phyloP scores from a whole-genome alignment of 805 yeast genomes.

The Nakazawaea laoshanensis region DNA sequence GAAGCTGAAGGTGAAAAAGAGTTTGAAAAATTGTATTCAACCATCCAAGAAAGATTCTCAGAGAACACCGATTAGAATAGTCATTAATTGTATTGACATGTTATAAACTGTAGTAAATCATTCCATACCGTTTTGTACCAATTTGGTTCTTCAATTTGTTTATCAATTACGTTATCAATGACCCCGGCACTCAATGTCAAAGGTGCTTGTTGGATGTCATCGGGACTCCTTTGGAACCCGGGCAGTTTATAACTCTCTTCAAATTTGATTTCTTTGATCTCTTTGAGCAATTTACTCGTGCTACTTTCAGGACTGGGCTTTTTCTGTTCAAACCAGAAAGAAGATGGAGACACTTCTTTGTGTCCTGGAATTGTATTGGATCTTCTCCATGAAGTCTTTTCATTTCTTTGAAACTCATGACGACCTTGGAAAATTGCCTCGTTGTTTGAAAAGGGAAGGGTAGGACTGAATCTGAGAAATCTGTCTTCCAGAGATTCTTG shows the following conservation, averaged over 20 bases:
- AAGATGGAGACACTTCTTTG: background rate
- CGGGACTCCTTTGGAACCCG: too few relatives aligned
- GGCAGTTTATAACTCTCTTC: too few relatives aligned
- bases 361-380: background rate
- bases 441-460: conserved; percentile 18
- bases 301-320: too few relatives aligned
- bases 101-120: background rate
- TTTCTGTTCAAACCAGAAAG: too few relatives aligned
- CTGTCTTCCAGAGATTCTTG: conserved; percentile 26
- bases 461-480: conserved; percentile 26
- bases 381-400: background rate
- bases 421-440: conserved; percentile 22
- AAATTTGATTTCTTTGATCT: too few relatives aligned
- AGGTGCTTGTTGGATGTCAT: too few relatives aligned
- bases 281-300: too few relatives aligned
- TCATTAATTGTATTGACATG: too few relatives aligned
- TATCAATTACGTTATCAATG: background rate
- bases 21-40: conserved; percentile 66
- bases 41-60: conserved; percentile 84
- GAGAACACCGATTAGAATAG: conserved; percentile 76
- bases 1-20: conserved; percentile 67
- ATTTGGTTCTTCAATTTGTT: background rate
- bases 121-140: background rate
- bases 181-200: too few relatives aligned
- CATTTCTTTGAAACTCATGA: conserved; percentile 20